phyloP scores from a whole-genome alignment of 2,329 filamentous ascomycete species.

The Penicillium sp. region DNA sequence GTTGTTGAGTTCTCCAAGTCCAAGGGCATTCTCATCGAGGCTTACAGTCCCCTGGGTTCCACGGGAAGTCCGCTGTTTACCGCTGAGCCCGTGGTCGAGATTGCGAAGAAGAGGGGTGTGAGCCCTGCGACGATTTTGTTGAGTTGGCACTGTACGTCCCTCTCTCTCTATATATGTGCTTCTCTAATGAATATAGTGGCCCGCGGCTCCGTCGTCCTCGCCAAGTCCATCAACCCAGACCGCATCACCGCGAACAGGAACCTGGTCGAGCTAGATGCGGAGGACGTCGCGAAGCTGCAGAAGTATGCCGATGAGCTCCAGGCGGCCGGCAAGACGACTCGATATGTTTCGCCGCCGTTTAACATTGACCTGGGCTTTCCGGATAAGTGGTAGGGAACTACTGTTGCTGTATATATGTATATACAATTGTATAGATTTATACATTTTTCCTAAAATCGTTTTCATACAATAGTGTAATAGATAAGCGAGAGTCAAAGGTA shows the following conservation, averaged over 20 bases:
- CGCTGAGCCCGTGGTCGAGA: constrained; percentile 38
- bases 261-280: constrained; percentile 35
- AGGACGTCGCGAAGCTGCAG: constrained; percentile 34
- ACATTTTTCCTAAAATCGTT: background rate
- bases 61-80: constrained; percentile 42
- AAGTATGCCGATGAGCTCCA: constrained; percentile 34
- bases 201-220: constrained; percentile 38
- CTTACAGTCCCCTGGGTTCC: constrained; percentile 45
- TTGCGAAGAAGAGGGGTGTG: constrained; percentile 38
- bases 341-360: constrained; percentile 66
- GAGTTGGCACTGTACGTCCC: constrained; percentile 42
- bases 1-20: constrained; percentile 49
- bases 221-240: constrained; percentile 39
- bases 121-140: constrained; percentile 38
- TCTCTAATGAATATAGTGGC: constrained; percentile 24
- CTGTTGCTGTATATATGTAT: background rate
- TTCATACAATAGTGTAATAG: no score
- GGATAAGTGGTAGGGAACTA: constrained; percentile 47
- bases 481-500: no score
- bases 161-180: background rate
- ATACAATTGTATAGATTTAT: background rate
- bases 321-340: constrained; percentile 30
- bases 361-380: constrained; percentile 68
- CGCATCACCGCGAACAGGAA: constrained; percentile 40
- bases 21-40: constrained; percentile 47